These are phyloP conservation scores for Venturia nashicola DNA, from an alignment of 2,329 filamentous ascomycete genomes.

Conservation along the genomic window DNA sequence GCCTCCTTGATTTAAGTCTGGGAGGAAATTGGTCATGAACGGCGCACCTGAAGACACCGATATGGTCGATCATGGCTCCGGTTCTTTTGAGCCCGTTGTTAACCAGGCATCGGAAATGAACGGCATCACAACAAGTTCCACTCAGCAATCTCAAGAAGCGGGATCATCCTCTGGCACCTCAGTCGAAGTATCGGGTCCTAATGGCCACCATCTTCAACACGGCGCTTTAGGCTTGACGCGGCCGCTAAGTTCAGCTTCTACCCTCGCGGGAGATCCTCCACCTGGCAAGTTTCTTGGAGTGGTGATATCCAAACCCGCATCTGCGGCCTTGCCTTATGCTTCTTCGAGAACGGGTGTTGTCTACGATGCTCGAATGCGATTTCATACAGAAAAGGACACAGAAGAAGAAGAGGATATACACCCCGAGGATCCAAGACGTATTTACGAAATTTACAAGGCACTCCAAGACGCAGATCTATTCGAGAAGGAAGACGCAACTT, in stretches of 20 bases:
- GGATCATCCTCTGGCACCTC: neutral
- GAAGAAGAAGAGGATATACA: conserved; percentile 58
- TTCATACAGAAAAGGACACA: conserved; percentile 63
- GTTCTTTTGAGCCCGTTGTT: neutral
- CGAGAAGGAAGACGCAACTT: conserved; percentile 42
- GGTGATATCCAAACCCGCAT: conserved; percentile 4
- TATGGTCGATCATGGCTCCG: neutral
- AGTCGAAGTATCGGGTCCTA: neutral
- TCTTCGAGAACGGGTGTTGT: conserved; percentile 32
- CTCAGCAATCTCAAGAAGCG: neutral
- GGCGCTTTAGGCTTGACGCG: neutral
- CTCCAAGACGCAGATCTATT: conserved; percentile 51
- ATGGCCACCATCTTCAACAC: neutral
- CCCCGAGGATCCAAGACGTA: conserved; percentile 85
- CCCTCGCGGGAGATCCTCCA: neutral
- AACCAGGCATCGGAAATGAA: neutral
- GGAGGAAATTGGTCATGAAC: neutral
- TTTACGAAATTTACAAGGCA: conserved; percentile 84
- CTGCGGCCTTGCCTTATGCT: conserved; percentile 21
- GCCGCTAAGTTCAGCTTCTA: neutral
- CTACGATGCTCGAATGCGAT: conserved; percentile 92
- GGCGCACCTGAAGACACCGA: neutral
- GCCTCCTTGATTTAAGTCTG: neutral
- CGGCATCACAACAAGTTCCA: neutral
- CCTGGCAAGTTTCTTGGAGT: conserved; percentile 3